Base-by-base conservation (phyloP, 768 basidiomycete species). In the Leucogyrophana mollusca region DNA sequence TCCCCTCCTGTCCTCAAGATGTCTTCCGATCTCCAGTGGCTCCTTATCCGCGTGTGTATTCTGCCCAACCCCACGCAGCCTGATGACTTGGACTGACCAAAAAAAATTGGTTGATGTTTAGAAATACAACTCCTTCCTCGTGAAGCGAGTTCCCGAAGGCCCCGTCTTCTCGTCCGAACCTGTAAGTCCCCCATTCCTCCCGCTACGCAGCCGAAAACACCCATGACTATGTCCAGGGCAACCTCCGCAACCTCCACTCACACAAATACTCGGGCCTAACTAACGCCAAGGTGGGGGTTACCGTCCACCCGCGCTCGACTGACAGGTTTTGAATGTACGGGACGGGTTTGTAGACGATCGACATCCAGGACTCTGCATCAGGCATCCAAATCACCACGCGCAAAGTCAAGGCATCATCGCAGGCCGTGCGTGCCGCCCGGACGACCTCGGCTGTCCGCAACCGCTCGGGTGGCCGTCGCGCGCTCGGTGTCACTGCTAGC, bases 21-120 rank as follows among this genome's bases (percentile, higher is more conserved):
- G 90, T 90, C 90, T 61, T 64, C 73, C 75, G 91, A 94, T 68
- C 89, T 95, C 69, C 80, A 94, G 74, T 95, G 93, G 93, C 85
- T 93, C 66, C 85, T 95, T 52, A 71, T 90, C 67, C 89, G 89
- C 64, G 89, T 90, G 62, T 63, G 86, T 82, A 36, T 43, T 9
- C 25, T 32, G 3, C 18, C n/a, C 40, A 18, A 6, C 10, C 13
- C 32, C 48, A 5, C 18, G 27, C 7, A 11, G 34, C 5, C 11
- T 21, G 18, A 20, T 33, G 4, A n/a, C 49, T 2, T 3, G 18
- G 3, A 0, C 25, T 57, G 30, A 57, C 32, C 16, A 14, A 0
- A 27, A 47, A 5, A 30, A 10, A 30, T 14, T 37, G n/a, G 21
- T 45, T 7, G 34, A 53, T 40, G 36, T 22, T 50, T 10, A 94